Evolutionary conservation across 2,329 filamentous ascomycete species (phyloP).

Genomic region (Ceratocystis eucalypticola): DNA sequence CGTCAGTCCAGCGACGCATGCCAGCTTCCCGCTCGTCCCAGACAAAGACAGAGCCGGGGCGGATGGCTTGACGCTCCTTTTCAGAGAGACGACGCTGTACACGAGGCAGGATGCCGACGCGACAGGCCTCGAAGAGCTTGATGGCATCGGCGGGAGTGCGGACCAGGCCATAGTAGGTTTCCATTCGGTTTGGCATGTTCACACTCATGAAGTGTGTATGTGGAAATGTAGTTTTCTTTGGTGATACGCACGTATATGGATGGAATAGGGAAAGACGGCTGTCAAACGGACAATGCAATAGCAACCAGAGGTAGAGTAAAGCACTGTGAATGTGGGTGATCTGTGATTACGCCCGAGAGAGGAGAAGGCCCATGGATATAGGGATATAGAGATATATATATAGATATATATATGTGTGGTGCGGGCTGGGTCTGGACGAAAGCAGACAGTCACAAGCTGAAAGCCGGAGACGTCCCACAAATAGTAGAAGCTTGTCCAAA

Average conservation of each 20-base stretch:
- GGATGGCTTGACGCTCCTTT: conserved; percentile 91
- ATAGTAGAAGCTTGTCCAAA: no score
- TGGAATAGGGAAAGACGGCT: background rate
- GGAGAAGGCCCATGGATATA: background rate
- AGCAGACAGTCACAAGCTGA: background rate
- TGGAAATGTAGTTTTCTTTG: background rate
- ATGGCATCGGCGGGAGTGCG: conserved; percentile 94
- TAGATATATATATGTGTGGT: no score
- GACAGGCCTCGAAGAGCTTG: conserved; percentile 94
- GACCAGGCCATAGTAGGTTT: conserved; percentile 91
- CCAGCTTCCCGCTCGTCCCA: conserved; percentile 98
- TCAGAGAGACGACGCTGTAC: conserved; percentile 89
- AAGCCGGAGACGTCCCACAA: background rate
- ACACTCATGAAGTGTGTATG: background rate
- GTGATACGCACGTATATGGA: background rate
- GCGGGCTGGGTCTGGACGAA: background rate
- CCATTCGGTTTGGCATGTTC: conserved; percentile 47
- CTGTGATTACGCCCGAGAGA: background rate
- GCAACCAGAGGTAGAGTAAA: background rate
- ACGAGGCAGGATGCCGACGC: conserved; percentile 73
- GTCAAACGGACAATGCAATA: background rate
- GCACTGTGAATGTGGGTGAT: background rate
- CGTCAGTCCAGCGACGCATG: conserved; percentile 97
- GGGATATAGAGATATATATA: background rate
- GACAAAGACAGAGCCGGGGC: conserved; percentile 96